Base-by-base conservation (phyloP, 306 rosid species). In the Luffa acutangula region DNA sequence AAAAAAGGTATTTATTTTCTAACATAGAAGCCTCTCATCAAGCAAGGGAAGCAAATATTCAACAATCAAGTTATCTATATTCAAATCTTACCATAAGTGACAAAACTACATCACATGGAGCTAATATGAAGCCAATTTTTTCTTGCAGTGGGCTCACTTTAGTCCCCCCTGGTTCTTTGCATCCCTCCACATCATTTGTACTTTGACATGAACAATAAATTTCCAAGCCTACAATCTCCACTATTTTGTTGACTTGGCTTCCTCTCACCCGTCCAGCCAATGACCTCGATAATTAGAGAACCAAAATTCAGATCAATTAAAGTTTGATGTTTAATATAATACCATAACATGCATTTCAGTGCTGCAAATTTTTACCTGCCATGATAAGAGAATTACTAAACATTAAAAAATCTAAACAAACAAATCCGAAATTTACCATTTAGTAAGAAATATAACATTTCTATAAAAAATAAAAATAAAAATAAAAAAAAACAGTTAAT, bases 51-150 rank as follows among this genome's bases (percentile, higher is more conserved):
- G 39, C 59, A 72, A 48, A 51, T 13, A 7, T 48, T 25, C 9
- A 6, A 48, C 77, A 73, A 49, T 49, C 64, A 71, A 76, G 80
- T 42, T n/a, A 64, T 46, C 52, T 14, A 56, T 17, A 63, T 51
- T 36, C 9, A 63, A 78, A 58, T 72, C 91, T 64, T 92, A 94
- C 98, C 95, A 60, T 84, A 83, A 94, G 91, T 67, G 86, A 84
- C 85, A 94, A 82, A 76, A 88, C 85, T 51, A 85, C 87, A 87
- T 94, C 95, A 86, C 90, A 94, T 33, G 98, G 95, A 60, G 93
- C 91, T 89, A 92, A 76, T 80, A 94, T 84, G 73, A 89, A 92
- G 85, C 84, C 81, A 78, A 39, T 78, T 77, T 71, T 74, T 77
- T 84, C 82, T 72, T 84, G 90, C 65, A 81, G 84, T 43, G 66